These are phyloP conservation scores for Coprinopsis sp. DNA, from an alignment of 768 basidiomycete genomes.

Conservation along the genomic window DNA sequence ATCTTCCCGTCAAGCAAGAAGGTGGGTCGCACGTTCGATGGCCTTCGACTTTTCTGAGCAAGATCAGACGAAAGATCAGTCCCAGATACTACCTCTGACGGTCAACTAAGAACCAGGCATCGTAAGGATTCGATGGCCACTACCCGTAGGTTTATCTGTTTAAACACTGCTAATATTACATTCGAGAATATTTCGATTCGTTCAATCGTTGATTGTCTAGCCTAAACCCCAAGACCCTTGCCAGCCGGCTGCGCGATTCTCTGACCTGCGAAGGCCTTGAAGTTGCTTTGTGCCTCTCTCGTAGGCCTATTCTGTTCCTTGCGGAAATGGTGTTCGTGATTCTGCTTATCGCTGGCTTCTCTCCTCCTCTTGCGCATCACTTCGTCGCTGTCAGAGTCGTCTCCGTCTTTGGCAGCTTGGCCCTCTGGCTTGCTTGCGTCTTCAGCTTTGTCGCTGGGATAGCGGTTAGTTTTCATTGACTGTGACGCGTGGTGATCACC, in stretches of 20 bases:
- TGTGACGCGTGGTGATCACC: too few species aligned
- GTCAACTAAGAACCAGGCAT: too few species aligned
- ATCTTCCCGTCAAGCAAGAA: too few species aligned
- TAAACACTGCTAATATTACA: neutral
- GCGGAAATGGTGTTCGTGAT: conserved; percentile 39
- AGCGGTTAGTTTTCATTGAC: too few species aligned
- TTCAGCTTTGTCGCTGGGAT: too few species aligned
- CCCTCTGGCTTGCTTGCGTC: conserved; percentile 11
- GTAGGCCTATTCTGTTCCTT: conserved; percentile 51
- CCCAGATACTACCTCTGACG: too few species aligned
- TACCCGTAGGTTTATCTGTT: too few species aligned
- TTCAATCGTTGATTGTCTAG: conserved; percentile 18
- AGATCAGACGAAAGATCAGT: too few species aligned
- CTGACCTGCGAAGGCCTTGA: conserved; percentile 35
- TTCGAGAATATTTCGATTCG: neutral
- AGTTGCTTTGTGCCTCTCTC: conserved; percentile 28
- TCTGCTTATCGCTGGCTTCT: conserved; percentile 39
- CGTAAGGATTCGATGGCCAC: too few species aligned
- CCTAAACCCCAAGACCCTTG: conserved; percentile 25
- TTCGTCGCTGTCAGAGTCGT: conserved; percentile 19
- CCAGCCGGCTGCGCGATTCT: conserved; percentile 58
- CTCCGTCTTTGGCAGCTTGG: conserved; percentile 16
- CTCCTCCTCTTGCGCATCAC: conserved; percentile 46
- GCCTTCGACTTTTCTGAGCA: too few species aligned
- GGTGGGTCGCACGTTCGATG: too few species aligned